phyloP scores from a whole-genome alignment of 2,329 filamentous ascomycete species.

The Zymoseptoria tritici region DNA sequence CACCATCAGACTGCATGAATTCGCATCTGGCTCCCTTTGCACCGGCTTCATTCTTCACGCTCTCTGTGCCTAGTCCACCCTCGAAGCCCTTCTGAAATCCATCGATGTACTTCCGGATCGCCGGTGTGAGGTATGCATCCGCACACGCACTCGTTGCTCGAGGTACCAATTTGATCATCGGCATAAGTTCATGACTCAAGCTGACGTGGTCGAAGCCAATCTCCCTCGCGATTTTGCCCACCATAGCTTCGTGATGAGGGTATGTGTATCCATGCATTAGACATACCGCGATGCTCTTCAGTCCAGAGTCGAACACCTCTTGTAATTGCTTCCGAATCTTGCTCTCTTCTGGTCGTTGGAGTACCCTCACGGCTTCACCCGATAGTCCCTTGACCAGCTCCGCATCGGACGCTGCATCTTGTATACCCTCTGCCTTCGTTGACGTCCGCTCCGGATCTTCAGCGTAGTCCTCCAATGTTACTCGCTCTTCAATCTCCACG shows the following conservation, averaged over 20 bases:
- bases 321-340: slow-evolving; percentile 55
- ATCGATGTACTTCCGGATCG: slow-evolving; percentile 68
- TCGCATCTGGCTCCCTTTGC: slow-evolving; percentile 72
- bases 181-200: slow-evolving; percentile 73
- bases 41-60: slow-evolving; percentile 59
- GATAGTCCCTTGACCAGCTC: slow-evolving; percentile 64
- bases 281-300: slow-evolving; percentile 79
- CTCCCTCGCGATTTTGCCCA: slow-evolving; percentile 68
- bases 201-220: slow-evolving; percentile 81
- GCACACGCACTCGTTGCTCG: slow-evolving; percentile 70
- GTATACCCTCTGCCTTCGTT: slow-evolving; percentile 48
- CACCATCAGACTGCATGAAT: slow-evolving; percentile 88
- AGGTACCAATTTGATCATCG: slow-evolving; percentile 77
- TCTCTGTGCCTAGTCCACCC: slow-evolving; percentile 69
- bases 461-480: slow-evolving; percentile 85
- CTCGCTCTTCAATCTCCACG: slow-evolving; percentile 83
- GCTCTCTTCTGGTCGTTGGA: slow-evolving; percentile 53
- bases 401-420: slow-evolving; percentile 38
- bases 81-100: slow-evolving; percentile 75
- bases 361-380: slow-evolving; percentile 65
- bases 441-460: slow-evolving; percentile 67
- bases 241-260: slow-evolving; percentile 71
- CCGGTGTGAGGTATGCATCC: slow-evolving; percentile 72
- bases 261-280: slow-evolving; percentile 91
- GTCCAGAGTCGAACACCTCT: slow-evolving; percentile 60